Evolutionary conservation across 108 stramenopile species (phyloP).

Genomic region (Epipyxis sp.): DNA sequence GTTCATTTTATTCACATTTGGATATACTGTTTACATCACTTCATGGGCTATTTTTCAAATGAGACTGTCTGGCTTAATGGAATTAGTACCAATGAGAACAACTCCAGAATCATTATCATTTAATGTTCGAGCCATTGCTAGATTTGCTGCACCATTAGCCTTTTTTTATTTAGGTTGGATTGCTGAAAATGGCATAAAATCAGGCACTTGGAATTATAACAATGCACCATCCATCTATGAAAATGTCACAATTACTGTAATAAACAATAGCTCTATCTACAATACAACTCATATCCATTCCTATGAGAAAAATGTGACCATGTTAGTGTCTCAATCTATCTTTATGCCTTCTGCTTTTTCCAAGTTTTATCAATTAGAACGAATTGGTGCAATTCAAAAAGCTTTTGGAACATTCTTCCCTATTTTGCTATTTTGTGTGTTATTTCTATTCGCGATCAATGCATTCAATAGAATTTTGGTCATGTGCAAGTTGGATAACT

Average conservation of each 20-base stretch:
- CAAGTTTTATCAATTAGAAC: not conserved
- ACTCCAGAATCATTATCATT: constrained; percentile 23
- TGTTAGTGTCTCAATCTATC: not conserved
- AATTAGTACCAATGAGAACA: constrained; percentile 9
- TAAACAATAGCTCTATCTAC: not conserved
- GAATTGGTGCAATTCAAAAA: not conserved
- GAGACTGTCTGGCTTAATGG: not conserved
- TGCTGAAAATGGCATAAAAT: constrained; percentile 10
- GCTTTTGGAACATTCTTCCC: constrained; percentile 19
- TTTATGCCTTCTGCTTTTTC: not conserved
- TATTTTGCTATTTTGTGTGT: constrained; percentile 5
- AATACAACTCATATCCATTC: not conserved
- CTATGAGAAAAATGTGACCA: constrained; percentile 1
- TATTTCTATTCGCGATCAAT: not conserved
- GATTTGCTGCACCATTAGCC: constrained; percentile 23
- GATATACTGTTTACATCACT: constrained; percentile 12
- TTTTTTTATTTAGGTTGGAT: constrained; percentile 34
- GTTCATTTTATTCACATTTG: constrained; percentile 17
- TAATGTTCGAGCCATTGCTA: not conserved
- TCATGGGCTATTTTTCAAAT: constrained; percentile 26
- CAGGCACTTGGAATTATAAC: not conserved
- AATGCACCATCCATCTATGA: not conserved
- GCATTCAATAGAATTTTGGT: constrained; percentile 21
- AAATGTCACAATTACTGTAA: not conserved
- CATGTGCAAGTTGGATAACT: constrained; percentile 12